Evolutionary conservation across 345 rosid species (phyloP).

Genomic region (Fremontodendron californicum): DNA sequence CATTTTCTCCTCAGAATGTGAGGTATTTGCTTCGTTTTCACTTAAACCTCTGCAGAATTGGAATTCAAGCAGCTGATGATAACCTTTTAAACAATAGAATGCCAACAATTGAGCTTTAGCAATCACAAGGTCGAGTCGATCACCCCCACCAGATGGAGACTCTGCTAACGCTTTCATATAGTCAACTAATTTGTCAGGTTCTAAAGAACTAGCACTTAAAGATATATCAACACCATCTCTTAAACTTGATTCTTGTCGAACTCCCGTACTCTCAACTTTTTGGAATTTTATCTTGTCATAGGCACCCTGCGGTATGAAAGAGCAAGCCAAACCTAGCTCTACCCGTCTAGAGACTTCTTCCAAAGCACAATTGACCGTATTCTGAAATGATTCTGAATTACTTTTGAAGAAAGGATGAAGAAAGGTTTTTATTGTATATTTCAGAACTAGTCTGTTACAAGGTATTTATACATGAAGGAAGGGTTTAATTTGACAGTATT

Average conservation of each 20-base stretch:
- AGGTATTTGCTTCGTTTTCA: constrained; percentile 28
- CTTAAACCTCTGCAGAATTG: constrained; percentile 33
- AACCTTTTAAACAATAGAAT: constrained; percentile 53
- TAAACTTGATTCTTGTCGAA: constrained; percentile 35
- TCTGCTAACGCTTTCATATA: constrained; percentile 53
- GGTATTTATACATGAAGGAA: too few species aligned
- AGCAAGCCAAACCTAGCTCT: constrained; percentile 55
- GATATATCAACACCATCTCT: constrained; percentile 34
- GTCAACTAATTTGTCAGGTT: constrained; percentile 44
- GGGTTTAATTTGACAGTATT: too few species aligned
- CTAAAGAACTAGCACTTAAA: constrained; percentile 30
- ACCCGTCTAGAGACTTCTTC: constrained; percentile 59
- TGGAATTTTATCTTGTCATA: constrained; percentile 41
- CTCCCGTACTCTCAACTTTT: constrained; percentile 54
- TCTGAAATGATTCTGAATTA: constrained; percentile 48
- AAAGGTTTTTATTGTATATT: too few species aligned
- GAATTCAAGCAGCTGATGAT: constrained; percentile 44
- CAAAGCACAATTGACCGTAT: constrained; percentile 60
- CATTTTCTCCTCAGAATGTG: constrained; percentile 23
- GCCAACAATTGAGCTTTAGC: constrained; percentile 56
- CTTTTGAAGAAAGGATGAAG: too few species aligned
- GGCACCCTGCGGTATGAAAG: constrained; percentile 40
- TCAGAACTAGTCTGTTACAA: too few species aligned
- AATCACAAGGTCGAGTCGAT: constrained; percentile 47
- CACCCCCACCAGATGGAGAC: constrained; percentile 43